Conservation (phyloP, 768 basidiomycete species). For the Podaxis sp. region DNA sequence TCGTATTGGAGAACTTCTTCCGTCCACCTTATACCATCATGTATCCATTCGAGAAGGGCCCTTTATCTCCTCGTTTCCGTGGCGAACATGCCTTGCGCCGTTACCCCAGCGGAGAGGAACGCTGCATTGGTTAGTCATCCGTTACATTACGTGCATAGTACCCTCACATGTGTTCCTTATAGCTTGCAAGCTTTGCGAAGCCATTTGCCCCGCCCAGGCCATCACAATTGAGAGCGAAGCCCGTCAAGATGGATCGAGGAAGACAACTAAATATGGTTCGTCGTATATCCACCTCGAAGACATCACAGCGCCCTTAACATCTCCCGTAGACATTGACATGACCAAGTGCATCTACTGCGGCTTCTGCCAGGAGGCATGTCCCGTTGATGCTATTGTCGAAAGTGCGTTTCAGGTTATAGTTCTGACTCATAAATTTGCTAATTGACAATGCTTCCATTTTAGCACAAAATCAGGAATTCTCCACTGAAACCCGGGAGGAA, state of each 20-base stretch:
- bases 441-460: constrained; percentile 13
- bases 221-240: constrained; percentile 99
- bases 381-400: constrained; percentile 99
- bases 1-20: constrained; percentile 90
- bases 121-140: constrained; percentile 85
- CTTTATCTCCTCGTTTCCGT: constrained; percentile 95
- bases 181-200: constrained; percentile 99
- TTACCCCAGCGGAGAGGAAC: constrained; percentile 97
- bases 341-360: constrained; percentile 99
- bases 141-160: neutral
- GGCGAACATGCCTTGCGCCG: constrained; percentile 96
- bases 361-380: constrained; percentile 99
- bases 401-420: constrained; percentile 54
- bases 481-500: constrained; percentile 97
- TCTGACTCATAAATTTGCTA: constrained; percentile 10
- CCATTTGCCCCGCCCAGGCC: constrained; percentile 98
- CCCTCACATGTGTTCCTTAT: constrained; percentile 13
- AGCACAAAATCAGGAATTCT: constrained; percentile 98
- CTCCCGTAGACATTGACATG: constrained; percentile 89
- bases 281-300: constrained; percentile 10
- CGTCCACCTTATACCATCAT: constrained; percentile 97
- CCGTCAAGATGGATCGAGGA: constrained; percentile 90
- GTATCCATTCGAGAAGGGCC: constrained; percentile 98
- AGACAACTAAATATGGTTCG: constrained; percentile 96
- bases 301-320: constrained; percentile 12